phyloP scores from a whole-genome alignment of 73 alveolate genomes.

The Stentor roeselii region DNA sequence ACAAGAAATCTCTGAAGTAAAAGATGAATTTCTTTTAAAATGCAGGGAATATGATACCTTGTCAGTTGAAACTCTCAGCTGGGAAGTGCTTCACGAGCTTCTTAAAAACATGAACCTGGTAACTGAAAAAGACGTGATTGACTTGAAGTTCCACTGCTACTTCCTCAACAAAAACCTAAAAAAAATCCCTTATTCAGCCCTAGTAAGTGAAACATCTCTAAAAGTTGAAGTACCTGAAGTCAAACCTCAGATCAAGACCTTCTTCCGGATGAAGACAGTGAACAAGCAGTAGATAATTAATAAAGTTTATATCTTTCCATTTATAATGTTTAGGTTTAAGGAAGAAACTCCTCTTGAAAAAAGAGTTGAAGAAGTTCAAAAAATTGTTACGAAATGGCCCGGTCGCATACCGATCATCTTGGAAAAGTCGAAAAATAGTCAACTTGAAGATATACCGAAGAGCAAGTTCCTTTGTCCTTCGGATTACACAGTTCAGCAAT shows the following conservation, averaged over 20 bases:
- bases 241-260: too few species aligned
- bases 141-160: not conserved
- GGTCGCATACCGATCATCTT: constrained; percentile 21
- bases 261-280: too few species aligned
- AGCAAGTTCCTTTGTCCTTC: constrained; percentile 12
- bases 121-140: not conserved
- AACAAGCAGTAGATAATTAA: too few species aligned
- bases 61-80: not conserved
- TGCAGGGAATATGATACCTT: not conserved
- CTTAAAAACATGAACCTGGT: not conserved
- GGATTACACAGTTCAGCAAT: constrained; percentile 24
- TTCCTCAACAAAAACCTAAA: too few species aligned
- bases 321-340: constrained; percentile 15
- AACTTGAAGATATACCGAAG: constrained; percentile 5
- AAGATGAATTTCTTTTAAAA: not conserved
- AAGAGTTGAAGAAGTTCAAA: constrained; percentile 18
- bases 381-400: constrained; percentile 18
- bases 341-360: constrained; percentile 22
- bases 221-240: too few species aligned
- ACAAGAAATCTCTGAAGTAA: not conserved
- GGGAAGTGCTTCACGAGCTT: not conserved
- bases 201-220: too few species aligned
- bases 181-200: not conserved
- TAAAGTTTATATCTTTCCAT: too few species aligned
- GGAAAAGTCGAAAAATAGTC: not conserved